Evolutionary conservation across 768 basidiomycete species (phyloP).

Genomic region (Leucosporidium scottii): DNA sequence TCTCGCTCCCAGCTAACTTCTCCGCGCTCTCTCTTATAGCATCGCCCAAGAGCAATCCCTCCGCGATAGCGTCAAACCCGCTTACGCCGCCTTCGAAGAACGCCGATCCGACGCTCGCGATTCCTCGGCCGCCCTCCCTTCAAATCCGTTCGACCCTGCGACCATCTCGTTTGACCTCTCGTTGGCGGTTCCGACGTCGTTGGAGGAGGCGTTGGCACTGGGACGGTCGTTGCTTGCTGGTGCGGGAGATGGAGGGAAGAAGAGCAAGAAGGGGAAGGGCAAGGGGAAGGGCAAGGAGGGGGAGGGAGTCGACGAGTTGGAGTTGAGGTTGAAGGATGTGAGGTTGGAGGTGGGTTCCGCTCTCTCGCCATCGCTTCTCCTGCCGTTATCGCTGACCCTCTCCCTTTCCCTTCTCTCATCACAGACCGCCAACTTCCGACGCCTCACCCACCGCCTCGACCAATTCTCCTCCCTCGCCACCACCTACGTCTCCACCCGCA

Average conservation of each 20-base stretch:
- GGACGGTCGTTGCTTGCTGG: background rate
- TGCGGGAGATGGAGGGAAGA: background rate
- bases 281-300: background rate
- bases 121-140: background rate
- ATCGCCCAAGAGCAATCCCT: background rate
- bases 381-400: background rate
- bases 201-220: background rate
- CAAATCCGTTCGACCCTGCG: background rate
- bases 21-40: no score
- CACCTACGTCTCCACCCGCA: background rate
- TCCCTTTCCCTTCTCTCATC: background rate
- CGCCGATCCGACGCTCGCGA: background rate
- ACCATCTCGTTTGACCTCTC: background rate
- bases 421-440: background rate
- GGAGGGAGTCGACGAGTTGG: background rate
- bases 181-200: background rate
- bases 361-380: background rate
- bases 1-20: background rate
- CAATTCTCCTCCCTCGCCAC: background rate
- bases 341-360: background rate
- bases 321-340: background rate
- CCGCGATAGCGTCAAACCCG: background rate
- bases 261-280: constrained; percentile 1
- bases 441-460: background rate
- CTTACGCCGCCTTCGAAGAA: background rate